Conservation (phyloP, 371 early-diverging fungal species). For the Rhizopus microsporus region DNA sequence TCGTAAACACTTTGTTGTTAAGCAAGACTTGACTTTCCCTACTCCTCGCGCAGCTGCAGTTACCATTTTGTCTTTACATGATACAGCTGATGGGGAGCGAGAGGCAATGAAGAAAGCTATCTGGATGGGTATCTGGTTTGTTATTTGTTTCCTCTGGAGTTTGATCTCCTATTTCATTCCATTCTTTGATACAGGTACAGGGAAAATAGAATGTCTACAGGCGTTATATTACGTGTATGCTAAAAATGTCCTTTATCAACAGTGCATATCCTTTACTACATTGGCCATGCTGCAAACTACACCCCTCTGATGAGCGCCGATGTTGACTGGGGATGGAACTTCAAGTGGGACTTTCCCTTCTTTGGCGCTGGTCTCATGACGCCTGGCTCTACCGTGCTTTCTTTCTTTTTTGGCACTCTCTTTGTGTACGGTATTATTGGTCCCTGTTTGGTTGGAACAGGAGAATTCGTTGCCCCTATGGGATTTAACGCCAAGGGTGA, state of each 20-base stretch:
- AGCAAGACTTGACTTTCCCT: conserved; percentile 71
- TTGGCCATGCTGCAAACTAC: conserved; percentile 52
- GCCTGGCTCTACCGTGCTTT: conserved; percentile 56
- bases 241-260: background rate
- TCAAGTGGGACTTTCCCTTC: conserved; percentile 63
- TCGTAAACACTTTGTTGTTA: conserved; percentile 69
- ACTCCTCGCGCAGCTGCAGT: conserved; percentile 71
- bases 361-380: conserved; percentile 74
- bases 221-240: too few species aligned
- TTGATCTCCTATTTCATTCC: conserved; percentile 60
- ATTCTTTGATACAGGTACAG: conserved; percentile 48
- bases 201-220: background rate
- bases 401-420: conserved; percentile 60
- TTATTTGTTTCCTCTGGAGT: conserved; percentile 47
- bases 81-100: conserved; percentile 42
- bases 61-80: conserved; percentile 67
- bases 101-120: conserved; percentile 47
- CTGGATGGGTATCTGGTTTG: conserved; percentile 55
- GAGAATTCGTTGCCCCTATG: conserved; percentile 33
- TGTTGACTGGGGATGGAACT: conserved; percentile 58
- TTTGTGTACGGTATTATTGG: conserved; percentile 60
- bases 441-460: conserved; percentile 42
- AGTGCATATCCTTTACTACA: conserved; percentile 63
- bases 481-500: conserved; percentile 42
- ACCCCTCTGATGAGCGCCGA: conserved; percentile 56